Conservation (phyloP, 169 alveolate genomes). For the Blepharisma undulans region DNA sequence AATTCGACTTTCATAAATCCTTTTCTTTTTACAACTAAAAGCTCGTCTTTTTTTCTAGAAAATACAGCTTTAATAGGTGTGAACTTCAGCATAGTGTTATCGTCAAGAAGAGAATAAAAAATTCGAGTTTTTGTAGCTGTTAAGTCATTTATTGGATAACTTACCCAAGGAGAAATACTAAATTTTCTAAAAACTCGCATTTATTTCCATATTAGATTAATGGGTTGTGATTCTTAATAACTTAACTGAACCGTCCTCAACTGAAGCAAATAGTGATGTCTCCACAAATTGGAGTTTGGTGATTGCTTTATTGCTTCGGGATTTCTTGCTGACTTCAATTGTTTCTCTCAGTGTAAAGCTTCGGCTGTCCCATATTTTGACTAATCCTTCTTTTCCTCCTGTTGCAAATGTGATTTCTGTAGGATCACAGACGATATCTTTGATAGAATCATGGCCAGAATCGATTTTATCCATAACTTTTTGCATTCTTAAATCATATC, state of each 20-base stretch:
- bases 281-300: slow-evolving; percentile 5
- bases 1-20: not conserved
- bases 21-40: not conserved
- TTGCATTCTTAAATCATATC: slow-evolving; percentile 4
- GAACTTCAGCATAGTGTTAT: not conserved
- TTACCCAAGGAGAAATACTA: not conserved
- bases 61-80: not conserved
- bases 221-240: slow-evolving; percentile 5
- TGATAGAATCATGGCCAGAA: not conserved
- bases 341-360: not conserved
- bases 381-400: slow-evolving; percentile 21
- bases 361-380: slow-evolving; percentile 17
- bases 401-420: not conserved
- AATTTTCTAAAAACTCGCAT: not conserved
- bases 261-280: not conserved
- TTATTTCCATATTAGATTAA: not conserved
- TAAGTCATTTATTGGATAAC: not conserved
- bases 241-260: slow-evolving; percentile 5
- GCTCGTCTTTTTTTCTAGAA: not conserved
- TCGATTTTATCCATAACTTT: not conserved
- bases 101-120: not conserved
- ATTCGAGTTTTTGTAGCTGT: not conserved
- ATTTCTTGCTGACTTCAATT: not conserved
- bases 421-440: not conserved
- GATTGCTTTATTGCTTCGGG: not conserved